Percentiles rank a stretch among this genome's conserved stretches.
Evolutionary conservation across 768 basidiomycete species (phyloP).

Genomic region (Strobilomyces confusus): DNA sequence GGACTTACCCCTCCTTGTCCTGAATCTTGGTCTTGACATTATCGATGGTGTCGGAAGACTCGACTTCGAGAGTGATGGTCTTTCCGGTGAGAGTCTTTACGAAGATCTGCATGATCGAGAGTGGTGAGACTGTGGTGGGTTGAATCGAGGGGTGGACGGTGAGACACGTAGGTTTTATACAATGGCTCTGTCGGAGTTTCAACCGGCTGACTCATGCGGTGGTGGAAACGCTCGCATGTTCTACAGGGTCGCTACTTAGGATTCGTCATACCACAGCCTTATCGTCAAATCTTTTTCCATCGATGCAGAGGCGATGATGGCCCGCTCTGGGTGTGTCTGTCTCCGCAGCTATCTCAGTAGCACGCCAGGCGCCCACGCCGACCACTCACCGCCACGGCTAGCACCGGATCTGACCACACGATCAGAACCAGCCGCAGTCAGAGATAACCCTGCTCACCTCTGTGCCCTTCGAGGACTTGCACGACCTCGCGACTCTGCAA

Average conservation of each 20-base stretch:
- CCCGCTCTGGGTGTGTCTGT: slow-evolving; percentile 72
- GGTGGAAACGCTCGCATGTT: slow-evolving; percentile 1
- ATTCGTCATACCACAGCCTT: slow-evolving; percentile 68
- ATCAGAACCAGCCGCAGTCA: background rate
- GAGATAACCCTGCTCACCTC: slow-evolving; percentile 45
- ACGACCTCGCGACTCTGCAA: slow-evolving; percentile 74
- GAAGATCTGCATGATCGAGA: slow-evolving; percentile 53
- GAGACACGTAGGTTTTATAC: slow-evolving; percentile 9
- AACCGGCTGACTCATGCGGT: slow-evolving; percentile 14
- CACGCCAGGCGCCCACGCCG: slow-evolving; percentile 1
- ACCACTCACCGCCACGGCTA: slow-evolving; percentile 67
- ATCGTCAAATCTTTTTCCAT: slow-evolving; percentile 88
- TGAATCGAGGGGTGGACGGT: background rate
- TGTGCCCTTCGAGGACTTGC: slow-evolving; percentile 75
- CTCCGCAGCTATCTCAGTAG: slow-evolving; percentile 7
- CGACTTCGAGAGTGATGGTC: slow-evolving; percentile 52
- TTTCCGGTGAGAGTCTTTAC: slow-evolving; percentile 88
- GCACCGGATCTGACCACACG: slow-evolving; percentile 47
- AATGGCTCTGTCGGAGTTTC: slow-evolving; percentile 12
- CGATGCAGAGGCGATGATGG: slow-evolving; percentile 81
- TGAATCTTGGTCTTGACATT: slow-evolving; percentile 47
- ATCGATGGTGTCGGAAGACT: slow-evolving; percentile 27
- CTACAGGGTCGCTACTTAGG: background rate
- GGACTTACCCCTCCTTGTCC: slow-evolving; percentile 58
- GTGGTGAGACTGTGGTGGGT: background rate